Conservation (phyloP, 2,329 filamentous ascomycete genomes). For the Fusarium buharicum region DNA sequence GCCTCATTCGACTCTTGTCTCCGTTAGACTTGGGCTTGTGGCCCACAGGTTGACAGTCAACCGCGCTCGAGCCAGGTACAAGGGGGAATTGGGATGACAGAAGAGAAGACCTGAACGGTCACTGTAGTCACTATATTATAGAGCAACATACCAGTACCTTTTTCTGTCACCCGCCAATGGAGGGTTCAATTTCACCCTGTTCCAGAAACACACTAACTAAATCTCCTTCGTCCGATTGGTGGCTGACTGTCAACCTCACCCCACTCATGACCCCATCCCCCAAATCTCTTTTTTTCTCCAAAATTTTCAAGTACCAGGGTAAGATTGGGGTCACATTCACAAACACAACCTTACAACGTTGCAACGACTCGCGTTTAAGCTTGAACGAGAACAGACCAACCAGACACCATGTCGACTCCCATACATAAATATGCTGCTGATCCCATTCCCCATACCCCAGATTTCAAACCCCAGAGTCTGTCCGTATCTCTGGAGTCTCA, state of each 20-base stretch:
- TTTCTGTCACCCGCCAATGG: too few species aligned
- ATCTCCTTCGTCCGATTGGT: background rate
- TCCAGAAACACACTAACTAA: too few species aligned
- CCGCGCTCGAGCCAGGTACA: constrained; percentile 2
- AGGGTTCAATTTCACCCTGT: too few species aligned
- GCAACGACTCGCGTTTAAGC: background rate
- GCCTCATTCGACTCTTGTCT: background rate
- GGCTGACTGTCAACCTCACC: constrained; percentile 9
- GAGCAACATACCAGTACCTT: too few species aligned
- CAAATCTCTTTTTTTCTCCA: too few species aligned
- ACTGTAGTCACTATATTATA: too few species aligned
- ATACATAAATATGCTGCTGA: constrained; percentile 16
- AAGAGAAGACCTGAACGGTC: too few species aligned
- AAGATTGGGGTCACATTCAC: background rate
- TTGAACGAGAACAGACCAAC: too few species aligned
- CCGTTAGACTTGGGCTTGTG: background rate
- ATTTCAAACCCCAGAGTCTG: constrained; percentile 7
- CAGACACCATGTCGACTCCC: background rate
- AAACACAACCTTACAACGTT: too few species aligned
- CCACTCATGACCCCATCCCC: background rate
- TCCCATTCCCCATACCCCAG: constrained; percentile 19
- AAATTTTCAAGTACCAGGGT: too few species aligned
- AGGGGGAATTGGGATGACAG: too few species aligned
- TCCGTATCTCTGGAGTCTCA: constrained; percentile 6
- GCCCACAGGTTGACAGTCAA: constrained; percentile 13